Evolutionary conservation across 2,329 filamentous ascomycete species (phyloP).

Genomic region (Exophiala sp.): DNA sequence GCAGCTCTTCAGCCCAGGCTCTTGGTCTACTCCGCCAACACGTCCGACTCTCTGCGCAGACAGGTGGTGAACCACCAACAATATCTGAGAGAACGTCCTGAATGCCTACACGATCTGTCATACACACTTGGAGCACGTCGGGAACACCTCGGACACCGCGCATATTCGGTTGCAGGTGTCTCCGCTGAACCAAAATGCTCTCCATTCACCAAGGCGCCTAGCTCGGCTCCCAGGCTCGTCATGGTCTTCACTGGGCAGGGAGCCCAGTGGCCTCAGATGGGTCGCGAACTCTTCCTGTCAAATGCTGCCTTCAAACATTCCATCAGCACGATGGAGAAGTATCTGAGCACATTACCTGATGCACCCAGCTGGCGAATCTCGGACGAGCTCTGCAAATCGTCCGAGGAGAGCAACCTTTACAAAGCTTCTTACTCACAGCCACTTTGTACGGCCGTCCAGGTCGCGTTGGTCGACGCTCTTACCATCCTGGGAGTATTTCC

Average conservation of each 20-base stretch:
- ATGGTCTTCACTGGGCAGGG: slow-evolving; percentile 39
- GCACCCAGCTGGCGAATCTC: slow-evolving; percentile 5
- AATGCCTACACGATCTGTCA: slow-evolving; percentile 8
- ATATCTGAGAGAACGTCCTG: neutral
- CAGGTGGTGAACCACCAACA: neutral
- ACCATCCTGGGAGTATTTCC: slow-evolving; percentile 27
- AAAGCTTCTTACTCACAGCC: slow-evolving; percentile 33
- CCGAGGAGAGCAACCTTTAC: slow-evolving; percentile 21
- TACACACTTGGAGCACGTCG: slow-evolving; percentile 14
- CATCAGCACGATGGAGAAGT: slow-evolving; percentile 12
- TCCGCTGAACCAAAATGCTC: neutral
- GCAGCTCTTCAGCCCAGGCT: neutral
- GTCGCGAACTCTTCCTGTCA: slow-evolving; percentile 28
- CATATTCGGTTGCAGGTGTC: neutral
- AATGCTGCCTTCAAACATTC: slow-evolving; percentile 20
- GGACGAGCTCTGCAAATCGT: slow-evolving; percentile 19
- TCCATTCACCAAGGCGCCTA: neutral
- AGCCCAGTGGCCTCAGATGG: slow-evolving; percentile 37
- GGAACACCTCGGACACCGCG: neutral
- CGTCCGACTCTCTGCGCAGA: neutral
- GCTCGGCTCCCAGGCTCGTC: slow-evolving; percentile 9
- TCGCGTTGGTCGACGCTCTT: slow-evolving; percentile 34
- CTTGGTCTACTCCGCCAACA: neutral
- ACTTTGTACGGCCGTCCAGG: slow-evolving; percentile 35
- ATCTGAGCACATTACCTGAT: neutral